Evolutionary conservation across 352 stramenopile species (phyloP).

Genomic region (Phytophthora parvispora): DNA sequence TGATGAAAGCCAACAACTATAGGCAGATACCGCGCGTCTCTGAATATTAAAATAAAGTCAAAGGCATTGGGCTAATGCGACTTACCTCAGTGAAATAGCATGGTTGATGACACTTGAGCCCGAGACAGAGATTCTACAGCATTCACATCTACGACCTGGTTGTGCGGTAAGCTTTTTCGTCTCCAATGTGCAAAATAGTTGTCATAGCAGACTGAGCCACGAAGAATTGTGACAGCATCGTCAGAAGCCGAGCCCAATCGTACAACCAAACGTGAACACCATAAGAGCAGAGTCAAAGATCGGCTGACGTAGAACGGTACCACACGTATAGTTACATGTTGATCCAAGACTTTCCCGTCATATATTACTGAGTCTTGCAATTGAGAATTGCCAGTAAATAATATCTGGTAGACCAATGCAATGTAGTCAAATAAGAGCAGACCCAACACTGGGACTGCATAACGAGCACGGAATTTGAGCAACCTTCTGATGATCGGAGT

Average conservation of each 20-base stretch:
- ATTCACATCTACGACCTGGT: not conserved
- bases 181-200: slow-evolving; percentile 25
- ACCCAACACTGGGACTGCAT: not conserved
- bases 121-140: not conserved
- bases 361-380: slow-evolving; percentile 16
- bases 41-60: too few species aligned
- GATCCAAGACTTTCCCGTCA: slow-evolving; percentile 4
- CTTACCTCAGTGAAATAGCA: not conserved
- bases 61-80: not conserved
- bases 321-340: slow-evolving; percentile 7
- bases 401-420: slow-evolving; percentile 7
- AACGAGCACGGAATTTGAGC: slow-evolving; percentile 9
- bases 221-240: slow-evolving; percentile 29
- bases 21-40: not conserved
- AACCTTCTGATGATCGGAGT: slow-evolving; percentile 37
- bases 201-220: slow-evolving; percentile 37
- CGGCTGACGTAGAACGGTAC: slow-evolving; percentile 18
- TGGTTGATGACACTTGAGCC: not conserved
- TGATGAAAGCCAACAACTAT: not conserved
- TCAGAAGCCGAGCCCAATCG: slow-evolving; percentile 13
- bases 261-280: slow-evolving; percentile 14
- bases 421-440: slow-evolving; percentile 9
- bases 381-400: slow-evolving; percentile 1
- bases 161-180: slow-evolving; percentile 2
- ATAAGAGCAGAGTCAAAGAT: slow-evolving; percentile 9